Evolutionary conservation across 2,329 filamentous ascomycete species (phyloP).

Genomic region (Incumbomyces lentus): DNA sequence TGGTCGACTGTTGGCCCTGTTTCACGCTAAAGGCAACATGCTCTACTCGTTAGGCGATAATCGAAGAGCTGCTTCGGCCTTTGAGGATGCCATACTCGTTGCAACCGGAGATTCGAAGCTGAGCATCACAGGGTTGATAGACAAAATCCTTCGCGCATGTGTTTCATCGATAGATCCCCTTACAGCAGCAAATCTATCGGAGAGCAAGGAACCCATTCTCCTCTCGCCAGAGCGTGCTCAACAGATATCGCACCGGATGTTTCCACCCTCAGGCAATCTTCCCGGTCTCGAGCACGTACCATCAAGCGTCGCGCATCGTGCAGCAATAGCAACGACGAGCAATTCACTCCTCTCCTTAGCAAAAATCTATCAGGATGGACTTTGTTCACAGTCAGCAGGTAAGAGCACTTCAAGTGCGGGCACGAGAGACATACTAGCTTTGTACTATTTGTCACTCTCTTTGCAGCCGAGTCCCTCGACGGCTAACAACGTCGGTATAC

Average conservation of each 20-base stretch:
- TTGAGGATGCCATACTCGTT: conserved; percentile 89
- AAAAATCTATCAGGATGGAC: conserved; percentile 95
- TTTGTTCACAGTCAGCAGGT: conserved; percentile 51
- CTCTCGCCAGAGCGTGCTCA: conserved; percentile 75
- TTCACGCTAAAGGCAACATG: conserved; percentile 98
- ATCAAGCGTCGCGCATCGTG: conserved; percentile 61
- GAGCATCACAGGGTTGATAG: conserved; percentile 69
- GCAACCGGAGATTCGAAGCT: conserved; percentile 61
- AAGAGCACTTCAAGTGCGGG: conserved; percentile 54
- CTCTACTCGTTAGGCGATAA: conserved; percentile 83
- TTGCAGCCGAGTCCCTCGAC: conserved; percentile 94
- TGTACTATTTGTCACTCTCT: conserved; percentile 92
- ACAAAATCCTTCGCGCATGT: conserved; percentile 58
- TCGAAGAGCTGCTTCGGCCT: conserved; percentile 68
- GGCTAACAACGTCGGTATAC: conserved; percentile 93
- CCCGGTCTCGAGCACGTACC: conserved; percentile 67
- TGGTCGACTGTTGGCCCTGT: conserved; percentile 80
- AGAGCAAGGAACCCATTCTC: conserved; percentile 54
- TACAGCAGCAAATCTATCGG: conserved; percentile 24
- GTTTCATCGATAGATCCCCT: conserved; percentile 19
- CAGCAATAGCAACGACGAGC: conserved; percentile 84
- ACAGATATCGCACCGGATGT: conserved; percentile 72
- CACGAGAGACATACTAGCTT: conserved; percentile 80
- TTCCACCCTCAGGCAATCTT: conserved; percentile 62
- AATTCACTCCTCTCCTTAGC: conserved; percentile 89